These are phyloP conservation scores for Diaporthe vexans DNA, from an alignment of 2,329 filamentous ascomycete species.

Conservation along the genomic window DNA sequence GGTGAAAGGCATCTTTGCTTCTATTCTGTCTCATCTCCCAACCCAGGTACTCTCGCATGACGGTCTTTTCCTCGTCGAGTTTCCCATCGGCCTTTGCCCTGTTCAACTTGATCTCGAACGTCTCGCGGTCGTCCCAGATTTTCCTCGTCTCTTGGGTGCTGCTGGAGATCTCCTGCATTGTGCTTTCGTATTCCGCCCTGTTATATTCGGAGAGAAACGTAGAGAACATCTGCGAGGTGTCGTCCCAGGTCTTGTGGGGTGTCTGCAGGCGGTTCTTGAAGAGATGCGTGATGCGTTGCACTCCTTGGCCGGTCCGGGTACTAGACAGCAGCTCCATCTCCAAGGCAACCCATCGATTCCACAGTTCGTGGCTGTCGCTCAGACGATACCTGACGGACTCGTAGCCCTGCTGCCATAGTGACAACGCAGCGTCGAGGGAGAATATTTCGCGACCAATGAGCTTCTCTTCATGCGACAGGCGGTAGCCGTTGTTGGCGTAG, in stretches of 20 bases:
- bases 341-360: constrained; percentile 83
- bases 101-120: constrained; percentile 76
- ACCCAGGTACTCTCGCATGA: constrained; percentile 79
- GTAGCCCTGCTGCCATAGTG: constrained; percentile 80
- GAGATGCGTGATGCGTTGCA: constrained; percentile 76
- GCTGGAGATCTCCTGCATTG: constrained; percentile 78
- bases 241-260: constrained; percentile 82
- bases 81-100: constrained; percentile 70
- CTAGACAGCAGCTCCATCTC: constrained; percentile 76
- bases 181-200: constrained; percentile 77
- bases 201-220: constrained; percentile 81
- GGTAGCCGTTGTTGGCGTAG: constrained; percentile 58
- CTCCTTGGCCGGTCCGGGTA: constrained; percentile 67
- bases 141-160: constrained; percentile 74
- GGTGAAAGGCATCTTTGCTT: constrained; percentile 65
- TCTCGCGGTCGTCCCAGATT: constrained; percentile 74
- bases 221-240: constrained; percentile 82
- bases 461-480: constrained; percentile 77
- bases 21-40: constrained; percentile 80
- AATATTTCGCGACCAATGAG: constrained; percentile 79
- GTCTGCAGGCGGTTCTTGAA: constrained; percentile 78
- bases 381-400: constrained; percentile 80
- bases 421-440: constrained; percentile 74
- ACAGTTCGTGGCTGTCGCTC: constrained; percentile 82
- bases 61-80: constrained; percentile 64